Evolutionary conservation across 768 basidiomycete genomes (phyloP), one percentile per base, ranked within the genome.

Genomic region (Podaxis sp.): DNA sequence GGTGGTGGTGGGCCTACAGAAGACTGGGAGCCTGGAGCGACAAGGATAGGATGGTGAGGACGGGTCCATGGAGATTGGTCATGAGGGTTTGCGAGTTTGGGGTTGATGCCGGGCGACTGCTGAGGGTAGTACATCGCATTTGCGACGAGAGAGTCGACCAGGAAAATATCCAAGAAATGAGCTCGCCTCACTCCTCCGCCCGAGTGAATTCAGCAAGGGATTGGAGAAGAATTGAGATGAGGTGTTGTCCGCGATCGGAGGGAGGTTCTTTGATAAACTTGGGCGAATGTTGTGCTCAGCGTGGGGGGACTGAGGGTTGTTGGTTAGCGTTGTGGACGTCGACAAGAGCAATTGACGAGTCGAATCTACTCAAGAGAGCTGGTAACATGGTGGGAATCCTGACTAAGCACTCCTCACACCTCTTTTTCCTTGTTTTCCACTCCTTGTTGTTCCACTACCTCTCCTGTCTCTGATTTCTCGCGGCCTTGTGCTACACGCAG

Each of bases 91-190:
- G 88, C 76, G 66, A 90, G 80, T 71, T 91, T 91, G 79, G 89
- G 89, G 64, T 81, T 77, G 70, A 91, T 86, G 70, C 85, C 88
- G 70, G 90, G 90, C 65, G 90, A 91, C 73, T 90, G 89, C 71
- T 90, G 89, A 69, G 89, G 81, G 74, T 89, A 92, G 78, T 90
- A 92, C 89, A 92, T 92, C 76, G 77, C 79, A 81, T 79, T 74
- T 68, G 76, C 69, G 67, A 64, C 64, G 18, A 50, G 13, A 37
- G 57, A 7, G 57, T 25, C 47, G 36, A 13, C 48, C 35, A 50
- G 57, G 18, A 37, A 50, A 50, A 58, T 60, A 52, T 60, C 59
- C 59, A 52, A 53, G 50, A 59, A 59, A 59, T 52, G 50, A 53
- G 28, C 50, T 44, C n/a, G 51, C 50, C 48, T 52, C 13, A 40